phyloP scores from a whole-genome alignment of 2,329 filamentous ascomycete genomes.

The Penicillium sp. region DNA sequence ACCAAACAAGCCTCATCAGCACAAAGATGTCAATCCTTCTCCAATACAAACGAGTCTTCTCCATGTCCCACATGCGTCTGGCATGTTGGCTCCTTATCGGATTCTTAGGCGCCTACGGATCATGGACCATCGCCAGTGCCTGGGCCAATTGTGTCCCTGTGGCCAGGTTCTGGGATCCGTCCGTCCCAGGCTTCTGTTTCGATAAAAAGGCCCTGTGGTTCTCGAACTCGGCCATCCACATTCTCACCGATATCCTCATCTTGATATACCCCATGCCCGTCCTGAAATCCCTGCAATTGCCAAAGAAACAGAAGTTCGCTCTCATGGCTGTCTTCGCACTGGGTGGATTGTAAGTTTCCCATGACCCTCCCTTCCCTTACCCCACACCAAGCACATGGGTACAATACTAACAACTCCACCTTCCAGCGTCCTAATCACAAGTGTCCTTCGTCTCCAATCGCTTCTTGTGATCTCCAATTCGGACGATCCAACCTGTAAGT shows the following conservation, averaged over 20 bases:
- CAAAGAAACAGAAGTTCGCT: conserved; percentile 38
- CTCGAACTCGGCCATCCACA: conserved; percentile 43
- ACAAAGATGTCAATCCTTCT: conserved; percentile 38
- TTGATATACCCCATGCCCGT: conserved; percentile 43
- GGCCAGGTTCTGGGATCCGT: conserved; percentile 30
- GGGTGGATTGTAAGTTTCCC: conserved; percentile 40
- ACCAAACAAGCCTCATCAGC: conserved; percentile 33
- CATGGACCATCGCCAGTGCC: conserved; percentile 32
- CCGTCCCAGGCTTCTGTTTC: conserved; percentile 34
- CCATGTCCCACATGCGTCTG: conserved; percentile 29
- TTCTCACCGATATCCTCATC: conserved; percentile 43
- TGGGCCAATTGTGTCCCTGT: conserved; percentile 34
- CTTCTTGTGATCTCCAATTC: conserved; percentile 30
- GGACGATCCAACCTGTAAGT: conserved; percentile 30
- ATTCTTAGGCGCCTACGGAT: conserved; percentile 31
- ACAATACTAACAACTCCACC: conserved; percentile 11
- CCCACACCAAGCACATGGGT: background rate
- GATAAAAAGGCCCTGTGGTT: conserved; percentile 43
- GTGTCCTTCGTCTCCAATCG: conserved; percentile 35
- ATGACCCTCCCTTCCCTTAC: background rate
- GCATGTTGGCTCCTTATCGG: conserved; percentile 35
- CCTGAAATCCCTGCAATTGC: conserved; percentile 41
- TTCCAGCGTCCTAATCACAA: conserved; percentile 40
- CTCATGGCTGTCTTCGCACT: conserved; percentile 43
- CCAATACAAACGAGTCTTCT: conserved; percentile 38